Evolutionary conservation across 1,139 yeast species (phyloP).

Genomic region (Meyerozyma guilliermondii): DNA sequence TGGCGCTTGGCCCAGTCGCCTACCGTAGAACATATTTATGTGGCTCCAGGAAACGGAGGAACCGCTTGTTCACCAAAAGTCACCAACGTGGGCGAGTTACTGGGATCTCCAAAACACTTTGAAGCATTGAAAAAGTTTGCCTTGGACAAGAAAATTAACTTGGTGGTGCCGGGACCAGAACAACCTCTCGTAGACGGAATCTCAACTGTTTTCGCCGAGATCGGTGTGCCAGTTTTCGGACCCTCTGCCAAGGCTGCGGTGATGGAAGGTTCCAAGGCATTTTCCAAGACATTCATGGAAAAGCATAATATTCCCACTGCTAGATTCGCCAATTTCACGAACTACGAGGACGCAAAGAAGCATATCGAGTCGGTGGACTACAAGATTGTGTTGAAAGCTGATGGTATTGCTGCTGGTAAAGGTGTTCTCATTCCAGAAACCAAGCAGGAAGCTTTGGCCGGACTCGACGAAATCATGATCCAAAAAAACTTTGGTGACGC

Average conservation of each 20-base stretch:
- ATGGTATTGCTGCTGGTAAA: conserved; percentile 98
- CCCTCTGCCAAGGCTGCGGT: conserved; percentile 86
- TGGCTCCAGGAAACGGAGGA: conserved; percentile 98
- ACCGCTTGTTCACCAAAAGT: conserved; percentile 60
- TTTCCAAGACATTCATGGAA: conserved; percentile 91
- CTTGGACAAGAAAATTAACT: conserved; percentile 53
- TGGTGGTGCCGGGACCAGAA: conserved; percentile 98
- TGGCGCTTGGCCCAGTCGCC: conserved; percentile 87
- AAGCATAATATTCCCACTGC: conserved; percentile 94
- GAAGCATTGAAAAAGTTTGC: conserved; percentile 65
- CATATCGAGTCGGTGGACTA: conserved; percentile 66
- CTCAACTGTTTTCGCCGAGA: conserved; percentile 57
- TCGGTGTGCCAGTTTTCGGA: conserved; percentile 95
- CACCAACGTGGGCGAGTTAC: conserved; percentile 63
- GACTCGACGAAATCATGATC: conserved; percentile 85
- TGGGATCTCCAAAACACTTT: conserved; percentile 55
- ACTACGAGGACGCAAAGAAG: conserved; percentile 66
- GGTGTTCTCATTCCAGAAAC: conserved; percentile 91
- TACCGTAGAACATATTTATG: conserved; percentile 66
- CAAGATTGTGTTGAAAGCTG: conserved; percentile 90
- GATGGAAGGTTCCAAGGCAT: conserved; percentile 97
- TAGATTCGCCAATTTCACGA: conserved; percentile 72
- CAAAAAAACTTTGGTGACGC: conserved; percentile 87
- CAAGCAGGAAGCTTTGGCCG: conserved; percentile 79
- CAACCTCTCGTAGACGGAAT: conserved; percentile 97